Evolutionary conservation across 192 early-diverging fungal genomes (phyloP).

Genomic region (Coemansia sp.): DNA sequence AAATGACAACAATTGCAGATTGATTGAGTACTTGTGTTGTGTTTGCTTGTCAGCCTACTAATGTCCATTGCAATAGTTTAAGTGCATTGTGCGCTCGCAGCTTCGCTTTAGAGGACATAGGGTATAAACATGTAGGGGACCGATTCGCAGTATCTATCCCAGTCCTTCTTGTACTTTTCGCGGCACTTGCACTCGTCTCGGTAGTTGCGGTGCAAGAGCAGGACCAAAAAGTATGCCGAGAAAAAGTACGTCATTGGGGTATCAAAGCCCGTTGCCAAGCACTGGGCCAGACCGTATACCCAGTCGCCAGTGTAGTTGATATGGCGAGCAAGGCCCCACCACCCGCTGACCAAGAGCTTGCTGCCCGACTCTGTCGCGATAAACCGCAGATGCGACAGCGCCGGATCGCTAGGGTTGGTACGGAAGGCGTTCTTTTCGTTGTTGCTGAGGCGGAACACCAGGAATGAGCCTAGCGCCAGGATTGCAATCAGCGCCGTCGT

Average conservation of each 20-base stretch:
- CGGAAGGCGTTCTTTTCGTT: constrained; percentile 88
- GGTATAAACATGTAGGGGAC: constrained; percentile 89
- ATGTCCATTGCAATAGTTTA: too few relatives aligned
- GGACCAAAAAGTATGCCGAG: constrained; percentile 82
- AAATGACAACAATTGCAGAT: too few relatives aligned
- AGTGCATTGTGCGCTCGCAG: too few relatives aligned
- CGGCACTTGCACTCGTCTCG: constrained; percentile 89
- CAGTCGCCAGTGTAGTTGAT: constrained; percentile 97
- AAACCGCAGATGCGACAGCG: constrained; percentile 71
- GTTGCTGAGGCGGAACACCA: constrained; percentile 87
- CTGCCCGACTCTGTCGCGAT: constrained; percentile 81
- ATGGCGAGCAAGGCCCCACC: constrained; percentile 94
- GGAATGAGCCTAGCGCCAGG: constrained; percentile 62
- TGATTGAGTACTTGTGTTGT: too few relatives aligned
- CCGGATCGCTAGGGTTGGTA: constrained; percentile 58
- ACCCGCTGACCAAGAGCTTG: constrained; percentile 76
- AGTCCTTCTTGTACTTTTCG: constrained; percentile 90
- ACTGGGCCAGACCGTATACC: constrained; percentile 88
- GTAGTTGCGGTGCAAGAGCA: constrained; percentile 82
- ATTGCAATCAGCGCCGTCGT: constrained; percentile 43
- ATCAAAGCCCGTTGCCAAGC: constrained; percentile 77
- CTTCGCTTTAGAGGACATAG: constrained; percentile 52
- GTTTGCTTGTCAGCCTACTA: too few relatives aligned
- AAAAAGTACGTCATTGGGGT: constrained; percentile 91
- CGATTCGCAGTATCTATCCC: constrained; percentile 76